Evolutionary conservation across 2,329 filamentous ascomycete genomes (phyloP).

Genomic region (Colletotrichum camelliae): DNA sequence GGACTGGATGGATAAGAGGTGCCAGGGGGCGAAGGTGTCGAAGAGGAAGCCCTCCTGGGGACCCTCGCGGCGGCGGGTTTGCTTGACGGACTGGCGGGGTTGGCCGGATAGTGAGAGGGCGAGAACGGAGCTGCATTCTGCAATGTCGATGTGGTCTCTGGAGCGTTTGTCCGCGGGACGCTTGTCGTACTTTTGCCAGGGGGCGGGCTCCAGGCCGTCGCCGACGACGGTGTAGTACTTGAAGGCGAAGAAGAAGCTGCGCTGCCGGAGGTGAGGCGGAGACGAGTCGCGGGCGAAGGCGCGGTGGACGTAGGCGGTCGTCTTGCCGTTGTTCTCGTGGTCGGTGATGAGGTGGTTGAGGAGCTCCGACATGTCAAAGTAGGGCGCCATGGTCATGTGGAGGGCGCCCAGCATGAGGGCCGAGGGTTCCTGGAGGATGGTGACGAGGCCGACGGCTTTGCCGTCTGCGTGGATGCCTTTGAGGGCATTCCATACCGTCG

Average conservation of each 20-base stretch:
- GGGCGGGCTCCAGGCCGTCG: slow-evolving; percentile 58
- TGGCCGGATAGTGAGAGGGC: slow-evolving; percentile 61
- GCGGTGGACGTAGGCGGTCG: slow-evolving; percentile 53
- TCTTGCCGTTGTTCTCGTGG: slow-evolving; percentile 46
- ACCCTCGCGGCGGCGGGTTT: slow-evolving; percentile 53
- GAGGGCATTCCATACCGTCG: slow-evolving; percentile 47
- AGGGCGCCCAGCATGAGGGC: slow-evolving; percentile 64
- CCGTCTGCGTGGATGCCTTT: slow-evolving; percentile 40
- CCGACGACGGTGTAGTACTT: slow-evolving; percentile 69
- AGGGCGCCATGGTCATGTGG: slow-evolving; percentile 60
- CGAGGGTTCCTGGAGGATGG: slow-evolving; percentile 64
- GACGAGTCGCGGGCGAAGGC: slow-evolving; percentile 41
- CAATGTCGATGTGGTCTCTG: slow-evolving; percentile 61
- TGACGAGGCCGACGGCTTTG: slow-evolving; percentile 60
- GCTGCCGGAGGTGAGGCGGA: slow-evolving; percentile 52
- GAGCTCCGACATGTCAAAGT: slow-evolving; percentile 69
- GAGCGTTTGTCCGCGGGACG: slow-evolving; percentile 40
- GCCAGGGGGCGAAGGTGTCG: slow-evolving; percentile 65
- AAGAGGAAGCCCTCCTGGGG: slow-evolving; percentile 55
- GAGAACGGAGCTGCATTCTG: slow-evolving; percentile 64
- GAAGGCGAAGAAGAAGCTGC: slow-evolving; percentile 67
- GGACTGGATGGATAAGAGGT: slow-evolving; percentile 62
- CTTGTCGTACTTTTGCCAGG: slow-evolving; percentile 64
- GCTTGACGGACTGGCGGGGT: slow-evolving; percentile 53
- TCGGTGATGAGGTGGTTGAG: slow-evolving; percentile 59